Percentiles rank a stretch among this genome's conserved stretches.
These are phyloP conservation scores for Phytopythium delawarense DNA, from an alignment of 352 stramenopile genomes.

Conservation along the genomic window DNA sequence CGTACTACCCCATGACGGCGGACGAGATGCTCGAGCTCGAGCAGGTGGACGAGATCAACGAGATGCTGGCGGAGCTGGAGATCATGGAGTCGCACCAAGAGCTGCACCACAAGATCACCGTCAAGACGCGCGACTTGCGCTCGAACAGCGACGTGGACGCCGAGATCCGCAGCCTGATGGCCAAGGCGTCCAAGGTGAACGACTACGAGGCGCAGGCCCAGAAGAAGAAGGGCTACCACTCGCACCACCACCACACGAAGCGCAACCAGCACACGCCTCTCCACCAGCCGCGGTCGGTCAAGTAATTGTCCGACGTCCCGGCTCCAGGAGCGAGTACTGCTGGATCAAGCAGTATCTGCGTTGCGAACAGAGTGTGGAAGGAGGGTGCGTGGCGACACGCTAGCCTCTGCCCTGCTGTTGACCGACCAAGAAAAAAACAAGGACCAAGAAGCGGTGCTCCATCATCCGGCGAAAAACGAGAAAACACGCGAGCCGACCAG, in stretches of 20 bases:
- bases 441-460: slow-evolving; percentile 22
- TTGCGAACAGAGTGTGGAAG: slow-evolving; percentile 4
- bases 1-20: slow-evolving; percentile 49
- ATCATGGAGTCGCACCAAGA: slow-evolving; percentile 78
- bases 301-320: slow-evolving; percentile 31
- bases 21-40: slow-evolving; percentile 67
- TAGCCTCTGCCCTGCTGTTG: slow-evolving; percentile 3
- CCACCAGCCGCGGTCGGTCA: slow-evolving; percentile 68
- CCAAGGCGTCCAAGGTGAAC: slow-evolving; percentile 45
- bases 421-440: slow-evolving; percentile 20
- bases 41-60: slow-evolving; percentile 78
- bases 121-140: slow-evolving; percentile 56
- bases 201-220: slow-evolving; percentile 32
- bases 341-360: slow-evolving; percentile 10
- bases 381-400: slow-evolving; percentile 1
- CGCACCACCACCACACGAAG: slow-evolving; percentile 29
- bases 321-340: slow-evolving; percentile 6
- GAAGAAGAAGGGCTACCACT: slow-evolving; percentile 23
- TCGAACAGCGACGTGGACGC: slow-evolving; percentile 49
- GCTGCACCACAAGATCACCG: slow-evolving; percentile 46
- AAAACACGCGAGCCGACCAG: slow-evolving; percentile 18
- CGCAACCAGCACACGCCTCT: slow-evolving; percentile 43
- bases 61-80: slow-evolving; percentile 71
- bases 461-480: slow-evolving; percentile 22
- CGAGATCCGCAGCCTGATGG: slow-evolving; percentile 53